These are phyloP conservation scores for Aspergillus novofumigatus DNA, from an alignment of 2,329 filamentous ascomycete species.

Conservation along the genomic window DNA sequence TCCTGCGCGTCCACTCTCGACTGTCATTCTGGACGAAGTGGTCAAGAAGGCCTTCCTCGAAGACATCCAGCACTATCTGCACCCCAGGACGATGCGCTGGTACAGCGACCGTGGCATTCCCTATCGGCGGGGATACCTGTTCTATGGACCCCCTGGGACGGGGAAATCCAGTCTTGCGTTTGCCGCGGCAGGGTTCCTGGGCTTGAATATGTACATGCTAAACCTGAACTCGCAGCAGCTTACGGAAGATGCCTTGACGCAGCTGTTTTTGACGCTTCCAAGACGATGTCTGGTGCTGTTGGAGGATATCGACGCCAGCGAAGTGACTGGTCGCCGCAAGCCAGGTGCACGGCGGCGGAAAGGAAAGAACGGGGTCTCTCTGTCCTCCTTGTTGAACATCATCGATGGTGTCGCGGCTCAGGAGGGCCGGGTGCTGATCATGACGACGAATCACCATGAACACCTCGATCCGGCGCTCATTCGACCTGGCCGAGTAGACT, in stretches of 20 bases:
- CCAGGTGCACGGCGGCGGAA: not conserved
- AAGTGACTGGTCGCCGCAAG: constrained; percentile 1
- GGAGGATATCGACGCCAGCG: constrained; percentile 59
- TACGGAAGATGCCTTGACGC: constrained; percentile 56
- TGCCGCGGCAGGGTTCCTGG: constrained; percentile 56
- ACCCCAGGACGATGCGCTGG: constrained; percentile 10
- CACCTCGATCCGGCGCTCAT: constrained; percentile 69
- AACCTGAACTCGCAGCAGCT: constrained; percentile 52
- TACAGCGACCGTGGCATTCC: constrained; percentile 54
- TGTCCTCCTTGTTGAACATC: constrained; percentile 66
- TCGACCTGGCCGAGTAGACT: constrained; percentile 68
- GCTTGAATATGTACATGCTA: constrained; percentile 63
- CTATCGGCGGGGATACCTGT: constrained; percentile 64
- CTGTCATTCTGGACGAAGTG: constrained; percentile 1
- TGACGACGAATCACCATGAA: constrained; percentile 76
- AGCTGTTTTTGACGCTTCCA: constrained; percentile 58
- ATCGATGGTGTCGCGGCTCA: constrained; percentile 78
- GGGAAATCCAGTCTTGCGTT: constrained; percentile 13
- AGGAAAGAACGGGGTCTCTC: constrained; percentile 1
- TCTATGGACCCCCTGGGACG: constrained; percentile 9
- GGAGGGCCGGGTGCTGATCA: constrained; percentile 75
- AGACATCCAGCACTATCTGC: constrained; percentile 5
- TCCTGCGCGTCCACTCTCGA: constrained; percentile 1
- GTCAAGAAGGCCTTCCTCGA: not conserved
- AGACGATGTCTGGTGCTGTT: constrained; percentile 61